Conservation (phyloP, 106 monocot genomes). For the Acanthochlamys bracteata region DNA sequence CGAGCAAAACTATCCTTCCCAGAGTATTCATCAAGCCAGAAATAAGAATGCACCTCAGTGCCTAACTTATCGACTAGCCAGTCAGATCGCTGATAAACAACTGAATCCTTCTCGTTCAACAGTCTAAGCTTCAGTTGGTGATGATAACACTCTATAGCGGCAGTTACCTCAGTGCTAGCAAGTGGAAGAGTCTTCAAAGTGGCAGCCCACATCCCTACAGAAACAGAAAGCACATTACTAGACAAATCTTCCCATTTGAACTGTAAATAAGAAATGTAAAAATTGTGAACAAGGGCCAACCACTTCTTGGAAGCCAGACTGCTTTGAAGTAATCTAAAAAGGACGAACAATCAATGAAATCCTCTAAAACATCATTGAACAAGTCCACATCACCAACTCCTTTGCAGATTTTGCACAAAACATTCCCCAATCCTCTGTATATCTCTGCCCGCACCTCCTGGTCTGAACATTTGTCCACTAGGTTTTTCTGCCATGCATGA, state of each 20-base stretch:
- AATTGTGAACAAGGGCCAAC: constrained; percentile 18
- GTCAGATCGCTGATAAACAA: constrained; percentile 63
- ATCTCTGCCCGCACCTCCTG: constrained; percentile 37
- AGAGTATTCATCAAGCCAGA: constrained; percentile 86
- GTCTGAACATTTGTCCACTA: constrained; percentile 49
- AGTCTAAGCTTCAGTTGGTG: constrained; percentile 71
- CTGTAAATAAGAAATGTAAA: constrained; percentile 5
- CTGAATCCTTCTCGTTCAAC: constrained; percentile 60
- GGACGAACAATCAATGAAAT: constrained; percentile 61
- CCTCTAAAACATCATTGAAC: constrained; percentile 56
- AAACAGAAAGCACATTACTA: not conserved
- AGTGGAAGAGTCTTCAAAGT: constrained; percentile 57
- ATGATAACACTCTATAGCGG: constrained; percentile 87
- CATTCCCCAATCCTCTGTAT: constrained; percentile 45
- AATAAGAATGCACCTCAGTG: constrained; percentile 91
- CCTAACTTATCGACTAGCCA: constrained; percentile 88
- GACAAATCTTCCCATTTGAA: not conserved
- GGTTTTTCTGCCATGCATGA: constrained; percentile 83
- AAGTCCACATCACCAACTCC: constrained; percentile 32
- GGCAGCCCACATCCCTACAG: constrained; percentile 55
- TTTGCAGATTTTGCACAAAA: constrained; percentile 49
- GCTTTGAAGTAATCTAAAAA: constrained; percentile 87
- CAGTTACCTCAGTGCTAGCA: constrained; percentile 59
- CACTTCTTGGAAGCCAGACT: constrained; percentile 77
- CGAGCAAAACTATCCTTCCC: constrained; percentile 74